Evolutionary conservation across 257 asterid genomes (phyloP).

Genomic region (Solanum boliviense): DNA sequence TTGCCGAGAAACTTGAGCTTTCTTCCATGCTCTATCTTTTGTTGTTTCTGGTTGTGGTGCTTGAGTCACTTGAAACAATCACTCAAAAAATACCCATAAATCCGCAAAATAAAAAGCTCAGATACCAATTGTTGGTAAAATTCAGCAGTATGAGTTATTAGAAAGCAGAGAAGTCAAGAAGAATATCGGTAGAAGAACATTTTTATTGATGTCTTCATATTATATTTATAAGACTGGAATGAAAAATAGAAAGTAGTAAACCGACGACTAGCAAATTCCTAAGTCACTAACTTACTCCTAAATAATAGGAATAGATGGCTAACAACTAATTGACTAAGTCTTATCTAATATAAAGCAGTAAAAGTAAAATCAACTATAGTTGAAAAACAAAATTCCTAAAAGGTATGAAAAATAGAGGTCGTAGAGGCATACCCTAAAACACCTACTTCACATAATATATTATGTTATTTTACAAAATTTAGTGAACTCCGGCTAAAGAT

Average conservation of each 20-base stretch:
- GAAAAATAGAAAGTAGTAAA: neutral
- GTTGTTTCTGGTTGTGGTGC: neutral
- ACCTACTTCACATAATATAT: neutral
- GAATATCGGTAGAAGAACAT: neutral
- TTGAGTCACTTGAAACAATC: neutral
- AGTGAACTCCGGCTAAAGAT: no score
- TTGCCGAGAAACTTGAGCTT: neutral
- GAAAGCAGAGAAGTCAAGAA: neutral
- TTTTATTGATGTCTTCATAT: neutral
- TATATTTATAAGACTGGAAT: neutral
- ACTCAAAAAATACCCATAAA: neutral
- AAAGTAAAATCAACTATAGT: no score
- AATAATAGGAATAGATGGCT: no score
- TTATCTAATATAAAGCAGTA: no score
- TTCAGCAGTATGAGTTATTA: neutral
- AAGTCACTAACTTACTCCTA: no score
- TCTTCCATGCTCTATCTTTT: neutral
- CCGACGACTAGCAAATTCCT: neutral
- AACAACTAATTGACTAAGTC: no score
- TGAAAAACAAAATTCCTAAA: no score
- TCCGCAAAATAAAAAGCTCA: neutral
- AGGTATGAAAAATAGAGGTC: no score
- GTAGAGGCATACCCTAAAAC: no score
- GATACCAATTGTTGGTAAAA: neutral
- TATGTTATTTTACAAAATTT: no score